Evolutionary conservation across 2,329 filamentous ascomycete species (phyloP).

Genomic region (Alternaria triticimaculans): DNA sequence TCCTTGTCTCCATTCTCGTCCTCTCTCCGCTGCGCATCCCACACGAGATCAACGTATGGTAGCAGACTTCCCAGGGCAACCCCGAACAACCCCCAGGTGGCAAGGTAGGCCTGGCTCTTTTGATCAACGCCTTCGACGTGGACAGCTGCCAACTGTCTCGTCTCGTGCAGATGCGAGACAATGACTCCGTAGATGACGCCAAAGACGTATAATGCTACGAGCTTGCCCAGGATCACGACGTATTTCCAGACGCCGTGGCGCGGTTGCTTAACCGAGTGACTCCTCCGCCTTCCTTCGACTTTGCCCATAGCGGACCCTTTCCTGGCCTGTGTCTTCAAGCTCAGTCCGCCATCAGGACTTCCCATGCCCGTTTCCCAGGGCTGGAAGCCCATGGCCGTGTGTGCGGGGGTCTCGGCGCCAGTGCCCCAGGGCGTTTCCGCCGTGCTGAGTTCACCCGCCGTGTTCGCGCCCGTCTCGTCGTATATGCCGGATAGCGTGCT

Average conservation of each 20-base stretch:
- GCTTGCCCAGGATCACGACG: constrained; percentile 65
- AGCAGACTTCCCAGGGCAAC: constrained; percentile 78
- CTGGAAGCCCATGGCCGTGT: constrained; percentile 22
- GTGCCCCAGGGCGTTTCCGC: constrained; percentile 77
- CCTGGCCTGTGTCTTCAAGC: constrained; percentile 28
- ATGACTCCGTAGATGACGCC: constrained; percentile 84
- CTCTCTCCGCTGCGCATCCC: constrained; percentile 61
- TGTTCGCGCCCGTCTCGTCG: constrained; percentile 49
- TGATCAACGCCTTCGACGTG: constrained; percentile 64
- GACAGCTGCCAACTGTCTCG: constrained; percentile 68
- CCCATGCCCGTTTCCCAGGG: constrained; percentile 30
- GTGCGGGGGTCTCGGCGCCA: constrained; percentile 71
- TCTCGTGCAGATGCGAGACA: constrained; percentile 79
- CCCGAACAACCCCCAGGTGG: constrained; percentile 82
- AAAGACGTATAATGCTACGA: constrained; percentile 73
- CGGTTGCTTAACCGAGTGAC: constrained; percentile 12
- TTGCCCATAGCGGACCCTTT: constrained; percentile 8
- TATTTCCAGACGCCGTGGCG: constrained; percentile 43
- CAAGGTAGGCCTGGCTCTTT: constrained; percentile 70
- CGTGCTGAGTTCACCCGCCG: constrained; percentile 55
- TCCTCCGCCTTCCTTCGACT: constrained; percentile 1
- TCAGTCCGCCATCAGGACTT: constrained; percentile 35
- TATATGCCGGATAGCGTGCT: constrained; percentile 94
- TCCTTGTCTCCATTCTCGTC: constrained; percentile 22
- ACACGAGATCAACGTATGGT: constrained; percentile 82